Evolutionary conservation across 2,329 filamentous ascomycete species (phyloP), one percentile per base, ranked within the genome.

Genomic region (Stagonosporopsis vannaccii): DNA sequence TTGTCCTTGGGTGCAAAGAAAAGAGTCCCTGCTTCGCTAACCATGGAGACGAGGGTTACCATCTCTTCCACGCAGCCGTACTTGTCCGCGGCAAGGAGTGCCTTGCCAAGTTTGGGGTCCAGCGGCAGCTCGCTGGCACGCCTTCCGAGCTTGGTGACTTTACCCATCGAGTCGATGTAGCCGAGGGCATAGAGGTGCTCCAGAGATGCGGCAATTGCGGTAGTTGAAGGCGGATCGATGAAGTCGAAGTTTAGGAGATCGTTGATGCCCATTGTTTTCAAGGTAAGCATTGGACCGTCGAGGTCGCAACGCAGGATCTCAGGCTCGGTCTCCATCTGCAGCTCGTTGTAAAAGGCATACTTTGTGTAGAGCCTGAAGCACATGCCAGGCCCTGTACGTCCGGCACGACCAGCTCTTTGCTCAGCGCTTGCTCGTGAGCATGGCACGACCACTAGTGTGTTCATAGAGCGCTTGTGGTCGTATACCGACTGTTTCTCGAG

Each of bases 1-100:
- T 98, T 97, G 78, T 99, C 93, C 73, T 97, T 97, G 19, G 95
- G 93, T 0, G 92, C 85, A 83, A 96, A 96, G 81, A 97, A 99
- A 5, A 99, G 84, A 0, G 92, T 89, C 4, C 89, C 92, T 1
- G 91, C 87, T 78, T 98, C 95, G 58, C 90, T 87, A 0, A 98
- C 84, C 91, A 98, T 97, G 37, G 93, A 87, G n/a, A 98, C 91
- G 44, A 98, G 91, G 0, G 90, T 92, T 15, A 99, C 81, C 0
- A 98, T 87, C 77, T 99, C 95, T 57, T 96, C 91, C 0, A 97
- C 91, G 67, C 94, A 97, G n/a, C 90, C 90, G 64, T 94, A 90
- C 66, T 92, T 90, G 75, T 95, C 91, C 0, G 94, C 91, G 0
- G 92, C 91, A 3, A 99, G 85, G 17, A 99, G 89, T 0, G 91